These are phyloP conservation scores for Astrocystis sublimbata DNA, from an alignment of 495 filamentous ascomycete species.

Conservation along the genomic window DNA sequence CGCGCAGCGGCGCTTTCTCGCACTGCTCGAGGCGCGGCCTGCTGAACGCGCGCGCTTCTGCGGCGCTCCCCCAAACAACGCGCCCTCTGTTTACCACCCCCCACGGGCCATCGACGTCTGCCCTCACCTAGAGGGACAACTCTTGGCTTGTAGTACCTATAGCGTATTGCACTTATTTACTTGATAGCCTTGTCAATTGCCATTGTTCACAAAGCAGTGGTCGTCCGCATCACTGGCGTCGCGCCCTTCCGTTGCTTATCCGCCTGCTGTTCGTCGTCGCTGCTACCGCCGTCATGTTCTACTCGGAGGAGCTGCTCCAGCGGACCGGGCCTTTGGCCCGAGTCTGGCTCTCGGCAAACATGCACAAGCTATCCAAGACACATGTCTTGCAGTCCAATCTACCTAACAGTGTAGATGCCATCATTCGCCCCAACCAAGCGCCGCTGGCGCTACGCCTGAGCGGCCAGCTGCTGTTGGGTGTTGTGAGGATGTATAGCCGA, in stretches of 20 bases:
- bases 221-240: constrained; percentile 26
- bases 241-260: constrained; percentile 37
- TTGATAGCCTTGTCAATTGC: constrained; percentile 7
- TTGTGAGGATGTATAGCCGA: constrained; percentile 94
- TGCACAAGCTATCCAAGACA: constrained; percentile 93
- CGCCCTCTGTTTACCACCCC: constrained; percentile 14
- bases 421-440: constrained; percentile 89
- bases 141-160: neutral
- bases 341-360: constrained; percentile 96
- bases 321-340: constrained; percentile 96
- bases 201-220: neutral
- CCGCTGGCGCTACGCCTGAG: constrained; percentile 93
- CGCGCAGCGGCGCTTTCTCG: constrained; percentile 14
- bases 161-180: neutral
- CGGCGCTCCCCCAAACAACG: constrained; percentile 17
- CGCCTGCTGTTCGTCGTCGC: constrained; percentile 38
- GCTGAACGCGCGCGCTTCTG: constrained; percentile 18
- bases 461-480: constrained; percentile 90
- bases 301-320: constrained; percentile 91
- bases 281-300: constrained; percentile 80
- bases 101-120: neutral
- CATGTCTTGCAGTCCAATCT: constrained; percentile 92
- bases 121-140: neutral
- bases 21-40: constrained; percentile 13
- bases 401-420: constrained; percentile 88